phyloP scores from a whole-genome alignment of 495 filamentous ascomycete species.

The Neurospora africana region DNA sequence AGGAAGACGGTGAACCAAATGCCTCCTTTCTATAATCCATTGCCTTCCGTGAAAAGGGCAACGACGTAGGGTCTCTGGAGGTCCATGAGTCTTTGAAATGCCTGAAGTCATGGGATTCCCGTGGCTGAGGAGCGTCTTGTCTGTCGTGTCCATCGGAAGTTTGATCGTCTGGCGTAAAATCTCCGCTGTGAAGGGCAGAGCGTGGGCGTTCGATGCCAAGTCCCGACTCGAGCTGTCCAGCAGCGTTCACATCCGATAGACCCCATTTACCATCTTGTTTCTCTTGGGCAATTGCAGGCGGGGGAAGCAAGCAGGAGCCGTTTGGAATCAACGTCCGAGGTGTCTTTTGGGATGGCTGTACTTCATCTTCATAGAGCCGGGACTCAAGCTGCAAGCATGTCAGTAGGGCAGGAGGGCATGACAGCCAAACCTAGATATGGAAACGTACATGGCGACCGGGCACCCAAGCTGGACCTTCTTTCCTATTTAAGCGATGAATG shows the following conservation, averaged over 20 bases:
- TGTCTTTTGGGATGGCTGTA: constrained; percentile 21
- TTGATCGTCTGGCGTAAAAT: constrained; percentile 60
- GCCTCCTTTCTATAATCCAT: constrained; percentile 15
- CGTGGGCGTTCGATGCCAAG: constrained; percentile 68
- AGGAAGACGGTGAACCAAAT: constrained; percentile 40
- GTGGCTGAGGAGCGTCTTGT: background rate
- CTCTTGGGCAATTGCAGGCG: constrained; percentile 34
- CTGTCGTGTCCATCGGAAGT: background rate
- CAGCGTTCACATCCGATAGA: constrained; percentile 16
- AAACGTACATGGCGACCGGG: constrained; percentile 52
- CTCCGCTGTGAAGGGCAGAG: constrained; percentile 80
- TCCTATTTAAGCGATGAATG: constrained; percentile 75
- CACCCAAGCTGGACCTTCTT: constrained; percentile 67
- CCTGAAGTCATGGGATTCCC: constrained; percentile 1
- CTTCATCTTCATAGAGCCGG: constrained; percentile 21
- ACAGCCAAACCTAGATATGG: background rate
- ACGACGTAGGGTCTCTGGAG: constrained; percentile 28
- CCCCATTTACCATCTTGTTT: constrained; percentile 14
- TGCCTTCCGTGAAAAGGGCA: constrained; percentile 23
- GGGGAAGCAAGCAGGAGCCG: constrained; percentile 26
- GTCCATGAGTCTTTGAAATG: constrained; percentile 21
- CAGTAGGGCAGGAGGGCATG: background rate
- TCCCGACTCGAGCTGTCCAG: constrained; percentile 25
- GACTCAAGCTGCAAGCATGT: constrained; percentile 26
- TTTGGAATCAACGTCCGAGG: constrained; percentile 26